Base-by-base conservation (phyloP, 2,329 filamentous ascomycete genomes). In the Xylariaceae sp. region DNA sequence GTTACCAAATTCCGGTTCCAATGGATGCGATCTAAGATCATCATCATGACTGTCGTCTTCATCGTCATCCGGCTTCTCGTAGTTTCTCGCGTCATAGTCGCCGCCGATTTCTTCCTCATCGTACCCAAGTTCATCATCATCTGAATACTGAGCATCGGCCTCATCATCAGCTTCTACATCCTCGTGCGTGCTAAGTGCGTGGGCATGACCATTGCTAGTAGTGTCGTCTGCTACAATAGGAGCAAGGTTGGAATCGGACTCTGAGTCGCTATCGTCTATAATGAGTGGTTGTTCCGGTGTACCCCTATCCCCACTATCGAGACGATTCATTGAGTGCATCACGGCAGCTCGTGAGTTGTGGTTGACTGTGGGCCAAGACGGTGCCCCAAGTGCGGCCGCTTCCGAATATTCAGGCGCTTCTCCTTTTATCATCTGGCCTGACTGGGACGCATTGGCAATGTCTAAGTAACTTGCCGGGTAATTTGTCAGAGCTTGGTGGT, bases 1-100 rank as follows among this genome's bases (percentile, higher is more conserved):
- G 46, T 66, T 62, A 29, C 62, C 61, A 29, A 69, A 67, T 50
- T 67, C 66, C 11, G 64, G 62, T 39, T 70, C 67, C n/a, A 66
- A 44, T 7, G 47, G 31, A 34, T 57, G 65, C 29, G 62, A 50
- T 45, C 55, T 51, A 19, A 67, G 51, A 47, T 68, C 67, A 26
- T 67, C 63, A 32, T 69, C 67, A 44, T 65, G 60, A 41, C 63
- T 67, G 48, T 67, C 68, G 26, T 69, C 68, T 34, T 69, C 67
- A 39, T 70, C 68, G 37, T 69, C 67, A 46, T 63, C 62, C 41
- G 65, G 66, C 2, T 60, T 60, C 26, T 59, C 53, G 41, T 70
- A 68, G 50, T 65, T 67, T 29, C 65, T 60, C 8, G 63, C 65
- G 47, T 70, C 66, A 48, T 70, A 68, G 35, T 70, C 67, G 8